Base-by-base conservation (phyloP, 106 monocot genomes). In the Narthecium ossifragum region DNA sequence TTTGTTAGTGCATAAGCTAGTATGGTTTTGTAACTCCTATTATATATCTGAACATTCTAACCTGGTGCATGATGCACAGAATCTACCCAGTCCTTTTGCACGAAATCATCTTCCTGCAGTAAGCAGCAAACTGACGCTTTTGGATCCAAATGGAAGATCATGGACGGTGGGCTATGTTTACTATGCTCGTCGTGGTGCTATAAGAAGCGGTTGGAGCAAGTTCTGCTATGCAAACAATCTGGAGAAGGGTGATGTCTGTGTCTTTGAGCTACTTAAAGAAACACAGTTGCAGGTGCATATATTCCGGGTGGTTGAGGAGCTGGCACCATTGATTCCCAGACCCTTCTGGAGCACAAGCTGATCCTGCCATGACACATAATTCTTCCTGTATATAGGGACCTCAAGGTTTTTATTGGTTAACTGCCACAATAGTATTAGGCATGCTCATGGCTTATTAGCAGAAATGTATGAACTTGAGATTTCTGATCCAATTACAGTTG, bases 211-310 rank as follows among this genome's bases (percentile, higher is more conserved):
- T 3, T 77, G 77, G 77, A 13, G 20, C 28, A 17, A 52, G 26
- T 77, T 77, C 31, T 63, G 53, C 1, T 63, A 59, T 4, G 66
- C 24, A 20, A 77, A 77, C 66, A 43, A 54, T 18, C 65, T 71
- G 2, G 55, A 71, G 60, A 70, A 66, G 61, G 71, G 71, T 17
- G 77, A 77, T 47, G 70, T 45, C 38, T 77, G 77, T 15, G 55
- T 57, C 2, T 77, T 77, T 22, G 71, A 71, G 66, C 61, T 77
- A 46, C 38, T 62, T 10, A 46, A 18, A 3, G 31, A 49, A 2
- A n/a, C 24, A 26, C 66, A 71, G 31, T 38, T 77, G 23, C 66
- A 30, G 2, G 60, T 77, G 6, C 71, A 71, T 48, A 57, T 77
- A 10, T 77, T 71, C 61, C 50, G 77, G 45, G 43, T 43, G 5